These are phyloP conservation scores for Cercospora sp. DNA, from an alignment of 2,329 filamentous ascomycete genomes.

Conservation along the genomic window DNA sequence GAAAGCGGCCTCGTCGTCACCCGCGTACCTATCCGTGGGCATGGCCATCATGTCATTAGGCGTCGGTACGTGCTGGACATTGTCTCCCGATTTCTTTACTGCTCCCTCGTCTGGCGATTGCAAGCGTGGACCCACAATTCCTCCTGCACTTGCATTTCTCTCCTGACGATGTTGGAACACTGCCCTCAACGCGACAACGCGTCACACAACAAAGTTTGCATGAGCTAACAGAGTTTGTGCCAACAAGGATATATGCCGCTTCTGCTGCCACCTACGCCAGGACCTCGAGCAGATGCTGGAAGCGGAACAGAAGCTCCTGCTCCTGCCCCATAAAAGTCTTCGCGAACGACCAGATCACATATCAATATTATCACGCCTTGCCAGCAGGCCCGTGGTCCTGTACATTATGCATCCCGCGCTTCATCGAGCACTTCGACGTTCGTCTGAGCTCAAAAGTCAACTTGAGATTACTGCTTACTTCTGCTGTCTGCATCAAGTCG, in stretches of 20 bases:
- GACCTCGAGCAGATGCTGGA: slow-evolving; percentile 6
- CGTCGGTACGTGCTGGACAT: slow-evolving; percentile 42
- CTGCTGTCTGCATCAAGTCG: background rate
- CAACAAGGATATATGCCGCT: slow-evolving; percentile 52
- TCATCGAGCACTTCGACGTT: background rate
- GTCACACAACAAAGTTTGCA: background rate
- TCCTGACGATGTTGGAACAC: background rate
- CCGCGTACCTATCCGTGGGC: slow-evolving; percentile 71
- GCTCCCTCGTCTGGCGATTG: background rate
- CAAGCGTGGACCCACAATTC: background rate
- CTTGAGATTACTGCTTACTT: background rate
- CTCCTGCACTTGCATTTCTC: background rate
- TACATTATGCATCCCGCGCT: background rate
- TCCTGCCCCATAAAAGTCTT: slow-evolving; percentile 1
- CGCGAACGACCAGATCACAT: background rate
- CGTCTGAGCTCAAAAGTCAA: no score
- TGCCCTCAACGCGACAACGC: background rate
- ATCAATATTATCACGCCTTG: background rate
- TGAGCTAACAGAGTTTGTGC: slow-evolving; percentile 51
- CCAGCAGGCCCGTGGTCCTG: background rate
- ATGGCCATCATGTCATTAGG: slow-evolving; percentile 63
- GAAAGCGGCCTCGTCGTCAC: slow-evolving; percentile 65
- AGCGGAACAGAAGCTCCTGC: slow-evolving; percentile 19
- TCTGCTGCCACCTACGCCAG: slow-evolving; percentile 59
- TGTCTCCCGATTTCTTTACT: background rate